Evolutionary conservation across 139 green algal genomes (phyloP).

Genomic region (Closterium sp.): DNA sequence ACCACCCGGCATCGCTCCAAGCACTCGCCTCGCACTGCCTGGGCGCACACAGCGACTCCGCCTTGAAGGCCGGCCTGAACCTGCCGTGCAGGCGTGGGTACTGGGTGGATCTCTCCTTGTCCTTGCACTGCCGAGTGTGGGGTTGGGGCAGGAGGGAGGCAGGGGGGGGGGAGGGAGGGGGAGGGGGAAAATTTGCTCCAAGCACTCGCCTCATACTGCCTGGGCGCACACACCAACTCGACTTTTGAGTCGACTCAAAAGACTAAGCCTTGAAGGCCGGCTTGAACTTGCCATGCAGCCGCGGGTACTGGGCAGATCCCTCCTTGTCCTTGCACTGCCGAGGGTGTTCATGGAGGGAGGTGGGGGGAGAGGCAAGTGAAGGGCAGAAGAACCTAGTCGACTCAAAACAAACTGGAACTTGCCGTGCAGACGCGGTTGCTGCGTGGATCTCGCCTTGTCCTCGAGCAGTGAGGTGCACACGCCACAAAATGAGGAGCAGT

Average conservation of each 20-base stretch:
- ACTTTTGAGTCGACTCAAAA: no score
- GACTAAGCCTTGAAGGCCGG: not conserved
- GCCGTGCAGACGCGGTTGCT: no score
- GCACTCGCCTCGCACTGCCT: not conserved
- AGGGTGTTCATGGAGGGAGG: not conserved
- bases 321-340: not conserved
- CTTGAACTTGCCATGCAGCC: not conserved
- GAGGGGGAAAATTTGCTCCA: not conserved
- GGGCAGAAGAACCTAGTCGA: no score
- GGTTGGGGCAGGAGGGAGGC: no score
- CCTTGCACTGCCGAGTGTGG: not conserved
- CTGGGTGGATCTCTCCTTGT: not conserved
- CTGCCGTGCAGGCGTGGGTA: not conserved
- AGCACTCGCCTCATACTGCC: not conserved
- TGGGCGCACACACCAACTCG: not conserved
- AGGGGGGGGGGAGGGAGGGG: not conserved
- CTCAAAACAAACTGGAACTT: no score
- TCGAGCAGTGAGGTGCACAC: no score
- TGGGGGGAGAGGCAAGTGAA: no score
- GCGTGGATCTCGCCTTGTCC: no score
- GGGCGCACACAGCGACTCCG: not conserved
- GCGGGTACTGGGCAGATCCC: not conserved
- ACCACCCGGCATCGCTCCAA: not conserved
- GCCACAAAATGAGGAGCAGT: no score
- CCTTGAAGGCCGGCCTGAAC: not conserved